A percentile compares a stretch with the other conserved stretches of the same genome.
These are phyloP conservation scores for Musa beccarii DNA, from an alignment of 176 grass and related monocot genomes.

Conservation along the genomic window DNA sequence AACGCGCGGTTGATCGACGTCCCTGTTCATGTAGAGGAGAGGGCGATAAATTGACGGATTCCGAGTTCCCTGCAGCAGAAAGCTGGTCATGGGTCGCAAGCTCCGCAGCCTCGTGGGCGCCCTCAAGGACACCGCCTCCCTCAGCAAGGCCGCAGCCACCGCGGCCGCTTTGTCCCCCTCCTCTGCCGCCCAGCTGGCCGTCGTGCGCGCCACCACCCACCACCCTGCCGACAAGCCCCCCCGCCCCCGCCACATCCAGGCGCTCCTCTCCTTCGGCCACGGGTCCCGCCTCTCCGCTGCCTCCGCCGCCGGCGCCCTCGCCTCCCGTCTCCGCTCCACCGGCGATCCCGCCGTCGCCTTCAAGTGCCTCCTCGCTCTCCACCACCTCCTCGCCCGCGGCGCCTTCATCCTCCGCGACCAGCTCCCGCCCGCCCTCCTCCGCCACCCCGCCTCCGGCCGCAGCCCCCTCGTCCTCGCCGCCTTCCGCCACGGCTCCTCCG, in stretches of 20 bases:
- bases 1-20: too few relatives aligned
- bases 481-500: conserved; percentile 42
- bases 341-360: conserved; percentile 52
- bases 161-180: conserved; percentile 4
- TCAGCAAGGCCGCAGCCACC: conserved; percentile 14
- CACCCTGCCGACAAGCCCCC: conserved; percentile 44
- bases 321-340: conserved; percentile 44
- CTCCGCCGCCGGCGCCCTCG: conserved; percentile 37
- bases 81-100: conserved; percentile 45
- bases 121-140: conserved; percentile 37
- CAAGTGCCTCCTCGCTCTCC: conserved; percentile 65
- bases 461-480: conserved; percentile 79
- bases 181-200: conserved; percentile 38
- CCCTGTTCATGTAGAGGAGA: background rate
- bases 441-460: conserved; percentile 56
- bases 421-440: conserved; percentile 39
- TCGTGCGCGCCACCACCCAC: conserved; percentile 61
- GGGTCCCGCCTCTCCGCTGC: conserved; percentile 65
- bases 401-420: conserved; percentile 89
- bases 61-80: too few relatives aligned
- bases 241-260: conserved; percentile 39
- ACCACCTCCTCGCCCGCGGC: conserved; percentile 44
- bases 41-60: background rate
- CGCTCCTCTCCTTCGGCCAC: conserved; percentile 73
- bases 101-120: conserved; percentile 45